Conservation (phyloP, 768 basidiomycete species). For the Peribolospora baueri region DNA sequence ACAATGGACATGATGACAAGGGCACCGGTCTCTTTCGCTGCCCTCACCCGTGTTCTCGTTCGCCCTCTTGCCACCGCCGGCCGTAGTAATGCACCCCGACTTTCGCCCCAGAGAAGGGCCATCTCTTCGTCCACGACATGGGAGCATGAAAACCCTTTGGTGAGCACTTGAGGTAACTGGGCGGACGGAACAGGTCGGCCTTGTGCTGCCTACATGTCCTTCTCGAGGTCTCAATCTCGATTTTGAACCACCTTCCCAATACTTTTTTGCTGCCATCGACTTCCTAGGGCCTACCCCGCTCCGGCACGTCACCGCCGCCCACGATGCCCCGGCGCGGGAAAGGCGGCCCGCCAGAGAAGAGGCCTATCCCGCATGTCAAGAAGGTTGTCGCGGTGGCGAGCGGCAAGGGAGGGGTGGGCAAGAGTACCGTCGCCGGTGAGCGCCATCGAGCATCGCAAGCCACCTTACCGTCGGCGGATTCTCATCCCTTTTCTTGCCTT, state of each 20-base stretch:
- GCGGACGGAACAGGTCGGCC: too few species aligned
- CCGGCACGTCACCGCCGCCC: conserved; percentile 19
- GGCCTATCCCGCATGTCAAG: conserved; percentile 35
- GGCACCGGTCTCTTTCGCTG: too few species aligned
- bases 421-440: conserved; percentile 73
- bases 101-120: too few species aligned
- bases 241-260: neutral
- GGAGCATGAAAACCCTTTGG: conserved; percentile 13
- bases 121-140: neutral
- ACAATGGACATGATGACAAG: too few species aligned
- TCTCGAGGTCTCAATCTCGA: neutral
- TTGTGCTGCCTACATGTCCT: neutral
- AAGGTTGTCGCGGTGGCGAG: conserved; percentile 64
- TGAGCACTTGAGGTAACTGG: neutral
- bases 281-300: conserved; percentile 23
- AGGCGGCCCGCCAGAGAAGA: conserved; percentile 20
- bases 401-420: conserved; percentile 90
- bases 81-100: too few species aligned
- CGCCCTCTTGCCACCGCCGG: too few species aligned
- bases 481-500: neutral
- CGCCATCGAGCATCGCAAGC: neutral
- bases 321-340: conserved; percentile 22
- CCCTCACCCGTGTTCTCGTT: too few species aligned
- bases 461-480: neutral
- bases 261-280: neutral